Evolutionary conservation across 495 filamentous ascomycete species (phyloP).

Genomic region (Aspergillus bertholletiae): DNA sequence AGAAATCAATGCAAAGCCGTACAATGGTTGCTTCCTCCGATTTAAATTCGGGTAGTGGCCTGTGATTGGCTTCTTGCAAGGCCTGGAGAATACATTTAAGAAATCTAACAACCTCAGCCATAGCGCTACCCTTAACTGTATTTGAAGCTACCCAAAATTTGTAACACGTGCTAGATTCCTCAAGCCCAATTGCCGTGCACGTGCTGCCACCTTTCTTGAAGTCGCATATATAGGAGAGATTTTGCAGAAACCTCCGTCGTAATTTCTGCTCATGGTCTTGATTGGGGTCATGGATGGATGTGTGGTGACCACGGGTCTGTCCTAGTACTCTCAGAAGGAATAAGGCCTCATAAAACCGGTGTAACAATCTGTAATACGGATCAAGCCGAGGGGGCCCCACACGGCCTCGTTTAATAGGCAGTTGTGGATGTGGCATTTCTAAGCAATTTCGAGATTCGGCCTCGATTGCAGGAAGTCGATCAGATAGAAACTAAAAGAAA

Average conservation of each 20-base stretch:
- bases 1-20: constrained; percentile 4
- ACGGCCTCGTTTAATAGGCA: neutral
- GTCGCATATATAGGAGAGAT: constrained; percentile 33
- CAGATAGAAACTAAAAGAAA: no score
- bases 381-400: constrained; percentile 8
- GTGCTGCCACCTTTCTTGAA: constrained; percentile 28
- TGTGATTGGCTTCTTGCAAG: neutral
- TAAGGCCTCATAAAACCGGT: constrained; percentile 32
- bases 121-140: neutral
- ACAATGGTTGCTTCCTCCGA: neutral
- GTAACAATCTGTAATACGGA: constrained; percentile 11
- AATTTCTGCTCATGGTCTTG: neutral
- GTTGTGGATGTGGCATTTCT: no score
- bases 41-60: neutral
- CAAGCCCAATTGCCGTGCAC: constrained; percentile 28
- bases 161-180: constrained; percentile 18
- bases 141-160: constrained; percentile 33
- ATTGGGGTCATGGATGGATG: constrained; percentile 2
- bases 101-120: constrained; percentile 13
- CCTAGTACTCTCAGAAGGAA: constrained; percentile 26
- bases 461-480: no score
- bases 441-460: no score
- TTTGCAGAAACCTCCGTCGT: constrained; percentile 18
- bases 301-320: constrained; percentile 22
- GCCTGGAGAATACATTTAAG: constrained; percentile 11